Base-by-base conservation (phyloP, 768 basidiomycete species). In the Hysterangium stoloniferum region DNA sequence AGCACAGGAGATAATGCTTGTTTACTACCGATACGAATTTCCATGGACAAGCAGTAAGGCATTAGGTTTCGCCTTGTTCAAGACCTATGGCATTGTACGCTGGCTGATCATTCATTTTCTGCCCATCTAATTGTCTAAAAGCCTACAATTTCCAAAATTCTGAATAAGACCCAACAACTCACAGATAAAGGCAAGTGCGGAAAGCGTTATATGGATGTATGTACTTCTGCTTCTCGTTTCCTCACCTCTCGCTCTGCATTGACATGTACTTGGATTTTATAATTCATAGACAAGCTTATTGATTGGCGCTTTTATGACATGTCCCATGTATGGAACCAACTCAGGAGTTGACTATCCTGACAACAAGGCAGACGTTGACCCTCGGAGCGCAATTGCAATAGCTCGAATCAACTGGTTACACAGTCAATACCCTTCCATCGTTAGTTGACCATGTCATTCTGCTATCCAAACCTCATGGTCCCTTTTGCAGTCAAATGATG, bases 31-130 rank as follows among this genome's bases (percentile, higher is more conserved):
- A 12, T 76, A 69, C 49, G 76, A 78, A 54, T 74, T 76, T 71
- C 74, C 75, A 4, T 45, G 56, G 13, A 48, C 77, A 2, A 40
- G 70, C 48, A 64, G 65, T 42, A 69, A 71, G 54, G 58, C 74
- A 0, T 40, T 72, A 29, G 62, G 71, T 1, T 74, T 78, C 58
- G 77, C 76, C 2, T 56, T 78, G 52, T 77, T 77, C 67, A 77
- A 76, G 61, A 77, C 76, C 3, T 77, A 74, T 59, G 72, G 57
- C 1, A 68, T 75, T 49, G 75, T 76, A 52, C 54, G 71, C 66
- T 1, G 13, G 13, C 27, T n/a, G n/a, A n/a, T 32, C 17, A 34
- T 27, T 9, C 9, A 17, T 9, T 34, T 17, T 34, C 33, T 17
- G 9, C 33, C 17, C 33, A 34, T 9, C 9, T 34, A 34, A 34